Evolutionary conservation across 345 rosid genomes (phyloP), one percentile per base, ranked within the genome.

Genomic region (Hirschfeldia incana): DNA sequence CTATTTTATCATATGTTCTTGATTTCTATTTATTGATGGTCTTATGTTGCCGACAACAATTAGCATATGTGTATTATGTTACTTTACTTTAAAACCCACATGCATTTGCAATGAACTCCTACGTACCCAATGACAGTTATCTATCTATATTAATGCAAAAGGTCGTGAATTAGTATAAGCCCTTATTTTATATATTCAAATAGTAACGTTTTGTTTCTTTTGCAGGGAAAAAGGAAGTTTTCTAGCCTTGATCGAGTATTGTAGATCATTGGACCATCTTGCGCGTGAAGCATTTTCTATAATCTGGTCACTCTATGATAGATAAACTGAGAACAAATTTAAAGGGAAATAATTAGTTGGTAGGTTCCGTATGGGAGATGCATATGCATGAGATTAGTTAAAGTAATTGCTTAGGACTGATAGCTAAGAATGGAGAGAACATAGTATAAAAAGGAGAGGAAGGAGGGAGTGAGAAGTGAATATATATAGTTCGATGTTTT

Each of bases 321-420:
- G 34, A 57, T 72, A 65, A 71, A 72, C 33, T 61, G 69, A 51
- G 42, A 62, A 69, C 68, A 76, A 46, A 76, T 32, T 32, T 57
- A 66, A 65, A 72, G 17, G 8, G 57, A 28, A 4, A 58, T 30
- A 21, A 66, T 39, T 72, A 78, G 72, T 66, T 72, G 77, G 73
- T 78, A 73, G 69, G 82, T 78, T 57, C 27, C 34, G 8, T 78
- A 78, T 66, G 66, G 34, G 46, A 65, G 58, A 66, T 72, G 77
- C 73, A 67, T 78, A 74, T 60, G 73, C 77, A 60, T 73, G 63
- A 73, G 77, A 67, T 72, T 66, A 59, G 67, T 78, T 44, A 32
- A 72, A 44, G 7, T 44, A 1, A 70, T 8, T 39, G 17, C 36
- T 2, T 55, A 29, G 37, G 30, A 6, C 46, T 72, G 67, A 42